Base-by-base conservation (phyloP, 2,329 filamentous ascomycete species). In the Diaporthe eres region DNA sequence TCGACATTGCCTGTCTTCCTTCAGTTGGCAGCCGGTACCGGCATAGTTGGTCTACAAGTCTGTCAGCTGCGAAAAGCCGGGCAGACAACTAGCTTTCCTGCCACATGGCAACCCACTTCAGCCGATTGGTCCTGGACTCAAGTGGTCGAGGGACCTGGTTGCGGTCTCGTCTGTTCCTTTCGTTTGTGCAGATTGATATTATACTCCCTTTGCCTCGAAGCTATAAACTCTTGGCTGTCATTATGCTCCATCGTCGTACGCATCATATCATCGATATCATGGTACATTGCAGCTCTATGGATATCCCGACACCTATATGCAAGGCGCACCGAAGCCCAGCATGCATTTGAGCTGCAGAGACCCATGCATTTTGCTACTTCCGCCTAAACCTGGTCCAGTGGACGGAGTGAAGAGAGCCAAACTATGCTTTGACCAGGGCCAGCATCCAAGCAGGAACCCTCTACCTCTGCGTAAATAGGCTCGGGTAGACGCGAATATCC, bases 381-480 rank as follows among this genome's bases (percentile, higher is more conserved):
- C 65, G 65, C 65, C 65, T 70, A 70, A 70, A 70, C 47, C 65
- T 51, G 65, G 65, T 70, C 47, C 34, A 53, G 65, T 70, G 65
- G 49, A 53, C 65, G 65, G 65, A 25, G n/a, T 53, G 65, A 55
- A 28, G 49, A 55, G 65, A 70, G 65, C 65, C 47, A 70, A 70
- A 70, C 65, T 70, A 70, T 70, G 49, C 49, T 25, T 42, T 42
- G 65, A 70, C 65, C n/a, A 42, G 65, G 65, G 49, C 65, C 65
- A 42, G 65, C 58, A 61, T 61, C 8, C 58, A 61, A 42, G 58
- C 22, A 37, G 17, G 28, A 34, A n/a, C 28, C 17, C 10, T 44
- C 47, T 47, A 31, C 47, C 22, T 34, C 71, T 53, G 31, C 25
- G 9, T 34, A 63, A 63, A 42, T 53, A 53, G 71, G 44, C 71